Evolutionary conservation across 148 eudicot species (phyloP).

Genomic region (Fagopyrum homotropicum): DNA sequence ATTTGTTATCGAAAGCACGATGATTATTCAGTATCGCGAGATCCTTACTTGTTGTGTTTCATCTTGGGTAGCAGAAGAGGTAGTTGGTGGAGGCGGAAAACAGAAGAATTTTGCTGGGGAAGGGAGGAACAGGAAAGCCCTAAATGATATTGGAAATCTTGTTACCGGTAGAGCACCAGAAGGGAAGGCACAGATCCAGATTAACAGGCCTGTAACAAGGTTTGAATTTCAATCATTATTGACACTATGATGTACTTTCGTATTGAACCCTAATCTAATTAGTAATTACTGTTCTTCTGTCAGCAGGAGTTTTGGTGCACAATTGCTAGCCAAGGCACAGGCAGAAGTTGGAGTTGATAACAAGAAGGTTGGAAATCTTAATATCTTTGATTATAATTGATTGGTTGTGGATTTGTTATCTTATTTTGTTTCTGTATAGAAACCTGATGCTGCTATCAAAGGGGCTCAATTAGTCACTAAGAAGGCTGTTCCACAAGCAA

Average conservation of each 20-base stretch:
- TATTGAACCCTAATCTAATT: constrained; percentile 6
- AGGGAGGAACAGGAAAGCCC: constrained; percentile 51
- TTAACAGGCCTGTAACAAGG: constrained; percentile 10
- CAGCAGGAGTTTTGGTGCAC: constrained; percentile 42
- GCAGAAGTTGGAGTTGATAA: constrained; percentile 22
- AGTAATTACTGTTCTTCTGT: constrained; percentile 25
- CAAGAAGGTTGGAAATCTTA: neutral
- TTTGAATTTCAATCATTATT: neutral
- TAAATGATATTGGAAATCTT: constrained; percentile 53
- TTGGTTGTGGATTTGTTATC: neutral
- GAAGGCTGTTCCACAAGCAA: constrained; percentile 29
- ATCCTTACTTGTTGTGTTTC: neutral
- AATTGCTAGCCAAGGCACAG: constrained; percentile 72
- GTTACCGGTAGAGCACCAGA: constrained; percentile 23
- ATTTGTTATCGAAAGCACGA: neutral
- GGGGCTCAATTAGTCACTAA: constrained; percentile 20
- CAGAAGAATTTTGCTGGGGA: constrained; percentile 49
- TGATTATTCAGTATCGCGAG: neutral
- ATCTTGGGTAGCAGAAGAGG: neutral
- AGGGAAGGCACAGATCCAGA: constrained; percentile 8
- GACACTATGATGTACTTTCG: neutral
- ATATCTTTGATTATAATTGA: neutral
- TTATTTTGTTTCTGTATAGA: neutral
- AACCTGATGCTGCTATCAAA: neutral
- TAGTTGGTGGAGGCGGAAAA: constrained; percentile 31